Conservation (phyloP, 768 basidiomycete species). For the Neoboletus brunneissimus region DNA sequence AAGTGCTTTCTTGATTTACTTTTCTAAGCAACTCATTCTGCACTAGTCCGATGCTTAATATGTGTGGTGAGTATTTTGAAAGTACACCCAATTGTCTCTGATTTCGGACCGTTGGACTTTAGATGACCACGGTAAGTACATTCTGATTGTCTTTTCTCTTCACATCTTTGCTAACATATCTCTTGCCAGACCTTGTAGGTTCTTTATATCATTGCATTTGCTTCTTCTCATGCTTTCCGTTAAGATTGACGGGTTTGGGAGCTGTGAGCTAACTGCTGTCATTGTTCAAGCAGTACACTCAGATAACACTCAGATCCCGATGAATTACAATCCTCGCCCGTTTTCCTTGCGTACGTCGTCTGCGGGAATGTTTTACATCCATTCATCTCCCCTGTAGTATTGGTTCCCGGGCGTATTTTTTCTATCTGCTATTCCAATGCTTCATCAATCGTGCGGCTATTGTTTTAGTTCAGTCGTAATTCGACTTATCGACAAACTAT, state of each 20-base stretch:
- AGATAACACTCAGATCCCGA: constrained; percentile 62
- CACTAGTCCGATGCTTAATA: constrained; percentile 81
- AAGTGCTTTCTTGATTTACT: constrained; percentile 27
- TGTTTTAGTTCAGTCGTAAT: neutral
- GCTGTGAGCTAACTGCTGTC: constrained; percentile 49
- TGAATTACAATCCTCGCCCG: constrained; percentile 65
- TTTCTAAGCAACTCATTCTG: neutral
- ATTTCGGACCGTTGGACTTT: neutral
- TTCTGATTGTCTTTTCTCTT: neutral
- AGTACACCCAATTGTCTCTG: neutral
- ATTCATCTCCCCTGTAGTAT: constrained; percentile 46
- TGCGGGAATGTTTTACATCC: neutral
- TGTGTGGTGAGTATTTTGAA: constrained; percentile 58
- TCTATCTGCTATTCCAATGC: constrained; percentile 91
- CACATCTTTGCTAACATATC: constrained; percentile 4
- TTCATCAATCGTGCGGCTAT: constrained; percentile 67
- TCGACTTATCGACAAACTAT: neutral
- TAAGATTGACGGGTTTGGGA: constrained; percentile 81
- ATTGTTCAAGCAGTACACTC: neutral
- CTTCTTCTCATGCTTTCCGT: neutral
- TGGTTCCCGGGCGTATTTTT: constrained; percentile 85
- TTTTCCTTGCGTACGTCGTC: constrained; percentile 63
- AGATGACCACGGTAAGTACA: constrained; percentile 76
- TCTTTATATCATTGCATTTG: neutral
- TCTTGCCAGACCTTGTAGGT: constrained; percentile 46